These are phyloP conservation scores for Cladosporium sp. DNA, from an alignment of 2,329 filamentous ascomycete genomes.

Conservation along the genomic window DNA sequence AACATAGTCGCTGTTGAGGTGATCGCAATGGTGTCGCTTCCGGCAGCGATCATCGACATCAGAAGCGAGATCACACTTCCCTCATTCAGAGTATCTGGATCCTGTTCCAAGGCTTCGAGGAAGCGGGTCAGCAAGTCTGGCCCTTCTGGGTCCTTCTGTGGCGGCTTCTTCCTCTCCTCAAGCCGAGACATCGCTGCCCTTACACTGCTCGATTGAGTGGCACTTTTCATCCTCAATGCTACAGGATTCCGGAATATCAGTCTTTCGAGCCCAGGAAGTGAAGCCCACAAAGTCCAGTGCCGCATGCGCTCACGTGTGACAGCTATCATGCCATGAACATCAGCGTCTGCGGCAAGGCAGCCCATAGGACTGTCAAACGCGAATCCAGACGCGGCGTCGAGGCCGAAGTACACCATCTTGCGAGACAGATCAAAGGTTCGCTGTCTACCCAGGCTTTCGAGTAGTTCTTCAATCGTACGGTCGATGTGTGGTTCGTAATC, in stretches of 20 bases:
- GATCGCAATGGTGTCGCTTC: neutral
- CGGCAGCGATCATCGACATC: neutral
- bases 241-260: neutral
- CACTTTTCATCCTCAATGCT: neutral
- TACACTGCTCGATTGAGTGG: neutral
- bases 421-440: neutral
- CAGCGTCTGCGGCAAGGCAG: neutral
- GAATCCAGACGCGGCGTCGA: neutral
- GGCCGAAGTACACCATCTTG: neutral
- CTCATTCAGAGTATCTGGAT: neutral
- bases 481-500: conserved; percentile 1
- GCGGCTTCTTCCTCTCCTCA: neutral
- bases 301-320: neutral
- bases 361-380: neutral
- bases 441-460: neutral
- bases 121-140: neutral
- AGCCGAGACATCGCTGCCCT: neutral
- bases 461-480: neutral
- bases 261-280: neutral
- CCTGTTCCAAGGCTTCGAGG: neutral
- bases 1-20: conserved; percentile 8
- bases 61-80: neutral
- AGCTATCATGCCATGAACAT: neutral
- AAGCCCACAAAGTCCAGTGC: neutral
- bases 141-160: neutral